Evolutionary conservation across 805 yeast species (phyloP).

Genomic region (Ogataea haglerorum): DNA sequence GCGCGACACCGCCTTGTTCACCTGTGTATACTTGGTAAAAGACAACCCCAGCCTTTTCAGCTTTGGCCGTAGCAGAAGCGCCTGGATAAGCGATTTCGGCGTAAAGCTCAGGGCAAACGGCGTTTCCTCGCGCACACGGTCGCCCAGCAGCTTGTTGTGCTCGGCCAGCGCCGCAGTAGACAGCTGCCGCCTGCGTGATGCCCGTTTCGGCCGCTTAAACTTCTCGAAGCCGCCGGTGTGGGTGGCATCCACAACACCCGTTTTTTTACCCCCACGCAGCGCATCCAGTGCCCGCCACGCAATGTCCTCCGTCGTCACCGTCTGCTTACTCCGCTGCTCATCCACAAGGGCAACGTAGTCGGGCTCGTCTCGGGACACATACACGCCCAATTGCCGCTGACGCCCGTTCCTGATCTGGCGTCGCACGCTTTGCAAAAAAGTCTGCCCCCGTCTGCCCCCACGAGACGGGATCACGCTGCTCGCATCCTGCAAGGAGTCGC

Average conservation of each 20-base stretch:
- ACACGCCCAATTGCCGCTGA: slow-evolving; percentile 19
- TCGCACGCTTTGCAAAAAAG: slow-evolving; percentile 22
- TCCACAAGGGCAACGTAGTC: slow-evolving; percentile 23
- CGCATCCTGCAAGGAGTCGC: slow-evolving; percentile 31
- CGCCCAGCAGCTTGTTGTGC: slow-evolving; percentile 13
- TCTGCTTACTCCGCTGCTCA: slow-evolving; percentile 10
- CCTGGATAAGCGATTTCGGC: slow-evolving; percentile 57
- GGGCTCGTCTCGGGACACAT: slow-evolving; percentile 3
- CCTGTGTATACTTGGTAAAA: slow-evolving; percentile 43
- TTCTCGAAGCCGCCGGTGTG: slow-evolving; percentile 2
- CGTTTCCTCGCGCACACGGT: neutral
- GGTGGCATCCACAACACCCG: slow-evolving; percentile 1
- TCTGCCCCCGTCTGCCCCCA: slow-evolving; percentile 5
- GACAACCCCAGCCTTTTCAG: slow-evolving; percentile 40
- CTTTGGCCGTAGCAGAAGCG: slow-evolving; percentile 47
- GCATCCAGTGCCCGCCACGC: slow-evolving; percentile 32
- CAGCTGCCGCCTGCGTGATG: slow-evolving; percentile 7
- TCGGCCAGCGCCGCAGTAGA: slow-evolving; percentile 20
- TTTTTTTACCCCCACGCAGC: slow-evolving; percentile 14
- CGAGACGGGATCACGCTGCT: slow-evolving; percentile 18
- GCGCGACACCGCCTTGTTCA: slow-evolving; percentile 64
- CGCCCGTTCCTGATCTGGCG: slow-evolving; percentile 24
- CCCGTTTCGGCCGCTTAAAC: slow-evolving; percentile 17
- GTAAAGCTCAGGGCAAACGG: slow-evolving; percentile 24
- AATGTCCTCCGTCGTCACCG: slow-evolving; percentile 6